Evolutionary conservation across 2,329 filamentous ascomycete genomes (phyloP).

Genomic region (Orbilia brochopaga): DNA sequence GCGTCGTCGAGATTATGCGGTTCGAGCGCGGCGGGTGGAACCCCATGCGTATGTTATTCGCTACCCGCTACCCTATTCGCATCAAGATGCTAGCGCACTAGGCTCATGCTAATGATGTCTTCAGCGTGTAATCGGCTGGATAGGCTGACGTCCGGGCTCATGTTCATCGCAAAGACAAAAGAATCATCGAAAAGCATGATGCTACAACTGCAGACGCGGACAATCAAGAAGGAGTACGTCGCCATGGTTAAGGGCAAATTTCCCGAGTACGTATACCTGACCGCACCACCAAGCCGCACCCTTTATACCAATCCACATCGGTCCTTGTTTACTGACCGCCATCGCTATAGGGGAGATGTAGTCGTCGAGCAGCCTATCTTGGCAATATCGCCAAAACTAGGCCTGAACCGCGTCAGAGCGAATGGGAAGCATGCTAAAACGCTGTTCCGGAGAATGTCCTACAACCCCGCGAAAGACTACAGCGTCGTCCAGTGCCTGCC

Average conservation of each 20-base stretch:
- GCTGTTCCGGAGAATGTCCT: slow-evolving; percentile 89
- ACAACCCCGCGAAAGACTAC: slow-evolving; percentile 85
- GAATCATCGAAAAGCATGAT: slow-evolving; percentile 79
- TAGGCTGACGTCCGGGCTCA: slow-evolving; percentile 89
- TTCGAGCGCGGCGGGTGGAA: slow-evolving; percentile 70
- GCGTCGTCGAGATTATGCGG: slow-evolving; percentile 89
- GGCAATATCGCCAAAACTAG: slow-evolving; percentile 91
- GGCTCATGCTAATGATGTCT: slow-evolving; percentile 57
- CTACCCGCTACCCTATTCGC: not conserved
- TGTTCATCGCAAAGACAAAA: slow-evolving; percentile 92
- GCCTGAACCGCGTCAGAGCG: slow-evolving; percentile 89
- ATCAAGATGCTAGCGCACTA: not conserved
- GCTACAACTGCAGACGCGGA: slow-evolving; percentile 76
- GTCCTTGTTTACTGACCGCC: not conserved
- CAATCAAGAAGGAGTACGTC: slow-evolving; percentile 92
- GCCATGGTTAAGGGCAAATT: slow-evolving; percentile 90
- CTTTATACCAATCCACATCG: too few species aligned
- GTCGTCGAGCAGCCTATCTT: slow-evolving; percentile 93
- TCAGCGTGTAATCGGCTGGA: slow-evolving; percentile 91
- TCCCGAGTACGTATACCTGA: slow-evolving; percentile 64
- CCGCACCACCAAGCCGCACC: not conserved
- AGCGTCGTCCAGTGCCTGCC: slow-evolving; percentile 94
- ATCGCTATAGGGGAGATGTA: slow-evolving; percentile 68
- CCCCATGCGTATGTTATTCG: slow-evolving; percentile 61
- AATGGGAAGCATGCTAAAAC: slow-evolving; percentile 89